phyloP scores from a whole-genome alignment of 495 filamentous ascomycete genomes.

The Penicillium arizonense region DNA sequence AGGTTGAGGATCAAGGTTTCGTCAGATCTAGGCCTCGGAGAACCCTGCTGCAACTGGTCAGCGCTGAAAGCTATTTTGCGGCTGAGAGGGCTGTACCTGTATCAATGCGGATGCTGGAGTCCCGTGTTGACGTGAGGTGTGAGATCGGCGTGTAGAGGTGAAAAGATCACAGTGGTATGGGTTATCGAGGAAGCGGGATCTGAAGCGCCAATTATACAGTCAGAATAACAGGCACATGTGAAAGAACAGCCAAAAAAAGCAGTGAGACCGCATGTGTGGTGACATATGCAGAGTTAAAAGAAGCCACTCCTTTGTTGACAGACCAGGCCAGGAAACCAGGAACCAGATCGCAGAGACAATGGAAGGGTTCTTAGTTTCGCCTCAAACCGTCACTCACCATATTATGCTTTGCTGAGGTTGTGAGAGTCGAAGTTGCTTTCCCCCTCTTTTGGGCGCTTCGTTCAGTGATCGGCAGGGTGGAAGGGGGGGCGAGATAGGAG shows the following conservation, averaged over 20 bases:
- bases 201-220: slow-evolving; percentile 14
- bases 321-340: slow-evolving; percentile 16
- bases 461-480: slow-evolving; percentile 20
- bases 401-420: slow-evolving; percentile 11
- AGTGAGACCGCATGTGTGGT: slow-evolving; percentile 21
- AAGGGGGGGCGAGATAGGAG: slow-evolving; percentile 10
- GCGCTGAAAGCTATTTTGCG: neutral
- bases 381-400: slow-evolving; percentile 14
- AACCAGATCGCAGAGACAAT: slow-evolving; percentile 15
- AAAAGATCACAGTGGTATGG: neutral
- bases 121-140: slow-evolving; percentile 2
- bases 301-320: slow-evolving; percentile 16
- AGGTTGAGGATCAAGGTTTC: slow-evolving; percentile 5
- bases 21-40: slow-evolving; percentile 3
- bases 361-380: neutral
- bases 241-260: slow-evolving; percentile 19
- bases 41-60: neutral
- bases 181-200: slow-evolving; percentile 15
- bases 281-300: slow-evolving; percentile 24
- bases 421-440: slow-evolving; percentile 4
- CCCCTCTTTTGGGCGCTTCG: slow-evolving; percentile 20
- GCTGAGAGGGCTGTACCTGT: neutral
- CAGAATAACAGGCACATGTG: slow-evolving; percentile 11
- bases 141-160: neutral
- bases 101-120: neutral